Base-by-base conservation (phyloP, 768 basidiomycete genomes). In the Atractiella rhizophila region DNA sequence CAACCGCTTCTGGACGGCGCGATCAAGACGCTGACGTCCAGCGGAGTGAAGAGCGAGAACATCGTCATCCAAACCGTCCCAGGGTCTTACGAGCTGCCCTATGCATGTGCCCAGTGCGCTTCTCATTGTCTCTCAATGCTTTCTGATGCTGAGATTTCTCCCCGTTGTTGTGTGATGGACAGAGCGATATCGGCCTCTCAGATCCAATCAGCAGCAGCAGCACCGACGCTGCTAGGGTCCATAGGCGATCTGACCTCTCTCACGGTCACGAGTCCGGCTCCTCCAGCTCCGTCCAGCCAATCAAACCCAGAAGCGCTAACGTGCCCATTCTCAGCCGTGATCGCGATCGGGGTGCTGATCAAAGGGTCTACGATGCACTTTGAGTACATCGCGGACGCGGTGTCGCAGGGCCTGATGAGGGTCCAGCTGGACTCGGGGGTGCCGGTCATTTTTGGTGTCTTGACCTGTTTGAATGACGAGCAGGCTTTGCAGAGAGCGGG, bases 361-460 rank as follows among this genome's bases (percentile, higher is more conserved):
- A 98, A 98, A 58, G 88, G 91, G 39, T 66, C 72, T 1, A 96
- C 91, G 15, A 91, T 91, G 83, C 91, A 98, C 63, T 98, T 96
- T 59, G 91, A 98, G 59, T 98, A 98, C 67, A 98, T 96, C 59
- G 79, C 70, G 59, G 83, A 94, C 53, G 71, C 73, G 46, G 86
- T 94, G 44, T 73, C 82, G 30, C 78, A 94, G 52, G 85, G 74
- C 32, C 65, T 98, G 48, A 98, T 96, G 91, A 70, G 69, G 53
- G 71, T 94, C 18, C 83, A 88, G 61, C 64, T 94, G 51, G 88
- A 96, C 59, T 74, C 78, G 1, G 83, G 83, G 13, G 71, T 79
- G 19, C 91, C 91, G 1, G 79, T 96, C 53, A 75, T 98, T 50
- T 96, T 96, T 59, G 91, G 91, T 30, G 83, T 98, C 21, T 62